Conservation (phyloP, 306 rosid genomes). For the Oemleria cerasiformis region DNA sequence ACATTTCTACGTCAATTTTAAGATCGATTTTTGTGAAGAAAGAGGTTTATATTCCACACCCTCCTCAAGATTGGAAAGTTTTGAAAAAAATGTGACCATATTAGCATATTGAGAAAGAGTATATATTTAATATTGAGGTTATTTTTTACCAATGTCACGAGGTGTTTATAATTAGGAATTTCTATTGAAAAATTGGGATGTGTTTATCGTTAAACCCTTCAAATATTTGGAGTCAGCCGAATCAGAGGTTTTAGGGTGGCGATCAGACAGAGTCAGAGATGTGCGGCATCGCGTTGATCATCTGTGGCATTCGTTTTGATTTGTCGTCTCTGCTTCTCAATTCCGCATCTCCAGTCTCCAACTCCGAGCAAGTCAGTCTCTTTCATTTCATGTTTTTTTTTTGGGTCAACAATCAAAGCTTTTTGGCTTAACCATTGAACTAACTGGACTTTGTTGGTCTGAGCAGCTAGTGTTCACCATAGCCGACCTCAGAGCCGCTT, state of each 20-base stretch:
- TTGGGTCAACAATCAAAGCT: not conserved
- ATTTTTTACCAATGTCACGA: too few species aligned
- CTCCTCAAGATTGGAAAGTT: too few species aligned
- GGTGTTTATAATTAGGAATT: too few species aligned
- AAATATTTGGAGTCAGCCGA: not conserved
- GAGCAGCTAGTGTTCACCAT: constrained; percentile 41
- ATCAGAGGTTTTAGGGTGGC: not conserved
- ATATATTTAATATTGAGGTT: too few species aligned
- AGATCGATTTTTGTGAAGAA: too few species aligned
- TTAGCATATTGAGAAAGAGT: too few species aligned
- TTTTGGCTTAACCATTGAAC: not conserved
- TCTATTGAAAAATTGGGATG: not conserved
- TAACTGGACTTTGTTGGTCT: not conserved
- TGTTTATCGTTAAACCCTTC: not conserved
- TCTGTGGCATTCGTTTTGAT: constrained; percentile 58
- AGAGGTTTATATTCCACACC: too few species aligned
- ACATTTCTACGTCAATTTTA: too few species aligned
- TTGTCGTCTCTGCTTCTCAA: constrained; percentile 36
- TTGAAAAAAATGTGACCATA: too few species aligned
- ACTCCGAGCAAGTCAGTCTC: constrained; percentile 46
- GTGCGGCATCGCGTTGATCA: constrained; percentile 87
- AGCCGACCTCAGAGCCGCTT: constrained; percentile 58
- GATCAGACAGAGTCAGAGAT: constrained; percentile 26
- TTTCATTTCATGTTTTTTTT: not conserved
- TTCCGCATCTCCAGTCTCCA: constrained; percentile 23